Percentiles rank a stretch among this genome's conserved stretches.
Evolutionary conservation across 176 grass and related monocot genomes (phyloP).

Genomic region (Oryza brachyantha): DNA sequence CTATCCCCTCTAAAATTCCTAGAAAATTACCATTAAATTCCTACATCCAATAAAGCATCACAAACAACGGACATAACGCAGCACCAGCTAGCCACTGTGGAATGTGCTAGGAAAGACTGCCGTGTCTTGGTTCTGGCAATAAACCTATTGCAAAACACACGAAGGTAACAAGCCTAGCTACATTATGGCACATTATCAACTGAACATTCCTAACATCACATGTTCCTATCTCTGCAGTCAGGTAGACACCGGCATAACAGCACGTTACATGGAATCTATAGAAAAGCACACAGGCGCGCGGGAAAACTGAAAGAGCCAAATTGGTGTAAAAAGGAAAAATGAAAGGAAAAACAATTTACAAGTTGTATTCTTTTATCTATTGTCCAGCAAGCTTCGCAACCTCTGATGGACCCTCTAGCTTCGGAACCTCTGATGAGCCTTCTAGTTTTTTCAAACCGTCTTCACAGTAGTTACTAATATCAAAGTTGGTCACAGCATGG

Average conservation of each 20-base stretch:
- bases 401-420: slow-evolving; percentile 37
- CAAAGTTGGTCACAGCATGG: slow-evolving; percentile 92
- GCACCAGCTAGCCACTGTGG: no score
- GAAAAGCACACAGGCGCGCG: background rate
- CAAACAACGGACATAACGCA: no score
- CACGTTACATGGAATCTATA: background rate
- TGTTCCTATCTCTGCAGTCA: background rate
- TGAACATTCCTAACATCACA: slow-evolving; percentile 2
- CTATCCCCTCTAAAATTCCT: background rate
- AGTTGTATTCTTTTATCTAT: slow-evolving; percentile 40
- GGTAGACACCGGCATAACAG: slow-evolving; percentile 1
- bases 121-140: no score
- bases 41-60: no score
- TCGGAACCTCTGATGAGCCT: slow-evolving; percentile 18
- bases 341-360: slow-evolving; percentile 46
- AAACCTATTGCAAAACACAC: background rate
- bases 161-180: background rate
- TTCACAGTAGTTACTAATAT: slow-evolving; percentile 72
- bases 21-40: no score
- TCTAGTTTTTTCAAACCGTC: slow-evolving; percentile 48
- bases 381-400: slow-evolving; percentile 38
- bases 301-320: background rate
- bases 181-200: background rate
- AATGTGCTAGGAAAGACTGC: no score
- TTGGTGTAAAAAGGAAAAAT: background rate